Conservation (phyloP, 2,329 filamentous ascomycete species). For the Epichloe amarillans region DNA sequence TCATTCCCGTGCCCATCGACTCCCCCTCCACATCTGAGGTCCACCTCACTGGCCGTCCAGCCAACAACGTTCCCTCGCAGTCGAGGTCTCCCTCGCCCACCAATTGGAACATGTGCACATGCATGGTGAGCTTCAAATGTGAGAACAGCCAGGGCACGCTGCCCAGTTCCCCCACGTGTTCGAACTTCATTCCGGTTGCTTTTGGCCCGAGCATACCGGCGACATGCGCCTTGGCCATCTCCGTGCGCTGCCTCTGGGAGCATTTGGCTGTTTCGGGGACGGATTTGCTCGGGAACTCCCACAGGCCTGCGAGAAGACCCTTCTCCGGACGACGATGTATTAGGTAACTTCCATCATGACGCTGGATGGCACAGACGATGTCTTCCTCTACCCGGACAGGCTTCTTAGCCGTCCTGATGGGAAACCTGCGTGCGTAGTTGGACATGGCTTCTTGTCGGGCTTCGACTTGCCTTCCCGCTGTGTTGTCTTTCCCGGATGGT, state of each 20-base stretch:
- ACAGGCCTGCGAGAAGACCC: slow-evolving; percentile 40
- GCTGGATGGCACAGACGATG: slow-evolving; percentile 38
- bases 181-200: slow-evolving; percentile 9
- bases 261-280: slow-evolving; percentile 14
- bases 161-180: slow-evolving; percentile 30
- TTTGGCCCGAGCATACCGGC: neutral
- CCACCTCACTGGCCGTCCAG: slow-evolving; percentile 14
- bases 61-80: neutral
- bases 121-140: slow-evolving; percentile 43
- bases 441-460: slow-evolving; percentile 24
- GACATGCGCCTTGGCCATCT: slow-evolving; percentile 23
- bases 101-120: slow-evolving; percentile 37
- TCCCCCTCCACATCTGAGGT: slow-evolving; percentile 29
- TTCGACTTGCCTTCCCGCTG: slow-evolving; percentile 5
- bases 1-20: slow-evolving; percentile 47
- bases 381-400: slow-evolving; percentile 37
- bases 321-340: slow-evolving; percentile 38
- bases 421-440: slow-evolving; percentile 36
- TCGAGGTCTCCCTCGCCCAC: slow-evolving; percentile 7
- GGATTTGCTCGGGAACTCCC: slow-evolving; percentile 39
- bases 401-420: slow-evolving; percentile 37
- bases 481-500: neutral
- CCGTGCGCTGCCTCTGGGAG: slow-evolving; percentile 19
- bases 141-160: slow-evolving; percentile 45
- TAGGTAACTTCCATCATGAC: slow-evolving; percentile 30